Conservation (phyloP, 2,329 filamentous ascomycete species). For the Scleromitrula shiraiana region DNA sequence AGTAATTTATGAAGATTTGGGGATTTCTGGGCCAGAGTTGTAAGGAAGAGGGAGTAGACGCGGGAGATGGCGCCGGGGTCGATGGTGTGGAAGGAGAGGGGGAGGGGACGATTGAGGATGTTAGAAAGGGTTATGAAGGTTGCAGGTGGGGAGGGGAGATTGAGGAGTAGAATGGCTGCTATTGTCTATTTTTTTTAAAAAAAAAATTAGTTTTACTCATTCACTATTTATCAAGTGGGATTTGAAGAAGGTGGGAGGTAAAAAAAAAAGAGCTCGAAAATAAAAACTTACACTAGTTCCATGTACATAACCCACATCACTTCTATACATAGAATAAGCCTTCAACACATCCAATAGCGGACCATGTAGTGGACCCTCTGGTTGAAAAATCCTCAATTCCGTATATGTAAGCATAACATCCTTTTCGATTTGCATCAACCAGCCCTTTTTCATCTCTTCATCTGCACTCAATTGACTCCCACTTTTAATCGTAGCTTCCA, state of each 20-base stretch:
- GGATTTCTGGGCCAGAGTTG: conserved; percentile 58
- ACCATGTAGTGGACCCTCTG: conserved; percentile 50
- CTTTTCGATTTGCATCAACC: conserved; percentile 55
- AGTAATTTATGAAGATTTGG: conserved; percentile 57
- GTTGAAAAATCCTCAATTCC: conserved; percentile 61
- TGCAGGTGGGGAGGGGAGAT: conserved; percentile 53
- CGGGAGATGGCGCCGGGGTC: conserved; percentile 62
- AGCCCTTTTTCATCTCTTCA: conserved; percentile 47
- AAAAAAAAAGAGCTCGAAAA: neutral
- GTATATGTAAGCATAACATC: conserved; percentile 62
- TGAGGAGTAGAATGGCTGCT: conserved; percentile 65
- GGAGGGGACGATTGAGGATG: conserved; percentile 66
- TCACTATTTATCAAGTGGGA: neutral
- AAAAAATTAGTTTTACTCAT: neutral
- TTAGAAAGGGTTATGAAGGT: conserved; percentile 70
- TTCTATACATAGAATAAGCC: conserved; percentile 75
- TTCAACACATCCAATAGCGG: conserved; percentile 64
- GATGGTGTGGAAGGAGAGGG: conserved; percentile 65
- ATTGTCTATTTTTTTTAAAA: conserved; percentile 48
- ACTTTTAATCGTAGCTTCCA: conserved; percentile 38
- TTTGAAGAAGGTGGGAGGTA: conserved; percentile 1
- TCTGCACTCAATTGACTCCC: conserved; percentile 33
- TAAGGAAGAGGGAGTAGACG: conserved; percentile 61
- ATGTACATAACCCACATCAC: conserved; percentile 69
- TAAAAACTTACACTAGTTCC: conserved; percentile 60